These are phyloP conservation scores for Lentinula detonsa DNA, from an alignment of 768 basidiomycete species.

Conservation along the genomic window DNA sequence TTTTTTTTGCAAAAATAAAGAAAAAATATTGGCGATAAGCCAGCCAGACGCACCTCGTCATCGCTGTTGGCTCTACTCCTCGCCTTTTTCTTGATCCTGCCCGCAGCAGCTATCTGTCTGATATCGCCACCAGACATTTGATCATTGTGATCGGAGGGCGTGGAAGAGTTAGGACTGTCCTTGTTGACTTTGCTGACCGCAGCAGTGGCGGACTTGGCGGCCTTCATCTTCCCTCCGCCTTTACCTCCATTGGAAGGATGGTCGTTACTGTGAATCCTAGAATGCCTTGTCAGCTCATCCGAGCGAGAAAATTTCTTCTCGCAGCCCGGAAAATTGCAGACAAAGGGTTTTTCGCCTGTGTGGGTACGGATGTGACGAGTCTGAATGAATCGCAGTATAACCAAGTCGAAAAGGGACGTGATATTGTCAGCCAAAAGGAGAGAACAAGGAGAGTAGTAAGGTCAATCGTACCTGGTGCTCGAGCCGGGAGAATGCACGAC, in stretches of 20 bases:
- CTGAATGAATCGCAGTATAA: constrained; percentile 32
- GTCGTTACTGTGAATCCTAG: constrained; percentile 82
- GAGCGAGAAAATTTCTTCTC: constrained; percentile 97
- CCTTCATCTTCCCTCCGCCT: constrained; percentile 16
- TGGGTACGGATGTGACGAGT: constrained; percentile 98
- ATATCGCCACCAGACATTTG: not conserved
- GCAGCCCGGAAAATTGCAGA: constrained; percentile 88
- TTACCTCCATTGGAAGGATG: constrained; percentile 17
- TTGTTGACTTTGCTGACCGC: constrained; percentile 3
- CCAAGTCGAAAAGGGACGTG: constrained; percentile 3
- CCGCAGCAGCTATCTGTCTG: not conserved
- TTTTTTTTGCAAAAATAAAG: not conserved
- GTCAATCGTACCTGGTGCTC: constrained; percentile 77
- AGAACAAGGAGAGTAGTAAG: constrained; percentile 6
- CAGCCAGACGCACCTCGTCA: constrained; percentile 60
- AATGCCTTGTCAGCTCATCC: constrained; percentile 97
- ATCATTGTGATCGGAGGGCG: constrained; percentile 5
- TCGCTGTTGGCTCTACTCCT: constrained; percentile 75
- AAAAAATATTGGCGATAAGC: constrained; percentile 5
- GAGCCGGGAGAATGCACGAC: constrained; percentile 91
- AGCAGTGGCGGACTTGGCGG: constrained; percentile 17
- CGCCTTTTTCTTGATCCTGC: constrained; percentile 66
- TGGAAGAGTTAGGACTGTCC: not conserved
- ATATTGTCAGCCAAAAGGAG: not conserved
- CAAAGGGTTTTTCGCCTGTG: constrained; percentile 96